Percentiles rank a stretch among this genome's conserved stretches.
phyloP scores from a whole-genome alignment of 768 basidiomycete species.

The Leucogyrophana mollusca region DNA sequence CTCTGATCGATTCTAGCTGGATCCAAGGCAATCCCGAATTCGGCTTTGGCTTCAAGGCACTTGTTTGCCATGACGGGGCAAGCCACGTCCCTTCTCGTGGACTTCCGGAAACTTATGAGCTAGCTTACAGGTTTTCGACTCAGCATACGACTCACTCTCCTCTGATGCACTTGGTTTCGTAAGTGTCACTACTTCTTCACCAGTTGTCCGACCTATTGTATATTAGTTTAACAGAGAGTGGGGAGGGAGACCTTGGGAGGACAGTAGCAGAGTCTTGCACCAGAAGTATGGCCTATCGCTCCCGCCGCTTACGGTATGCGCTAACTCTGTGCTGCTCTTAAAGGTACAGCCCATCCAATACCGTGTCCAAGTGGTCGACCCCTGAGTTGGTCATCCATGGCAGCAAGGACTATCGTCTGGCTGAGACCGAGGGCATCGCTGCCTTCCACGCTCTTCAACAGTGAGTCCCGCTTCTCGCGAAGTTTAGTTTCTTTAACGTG shows the following conservation, averaged over 20 bases:
- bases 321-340: neutral
- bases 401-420: conserved; percentile 78
- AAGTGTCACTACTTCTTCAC: conserved; percentile 19
- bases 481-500: neutral
- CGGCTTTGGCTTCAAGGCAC: conserved; percentile 80
- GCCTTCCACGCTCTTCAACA: conserved; percentile 78
- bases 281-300: conserved; percentile 39
- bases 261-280: conserved; percentile 46
- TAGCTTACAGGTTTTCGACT: conserved; percentile 56
- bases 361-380: conserved; percentile 73
- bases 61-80: conserved; percentile 88
- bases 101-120: neutral
- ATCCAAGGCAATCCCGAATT: conserved; percentile 86
- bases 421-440: conserved; percentile 76
- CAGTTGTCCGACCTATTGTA: neutral
- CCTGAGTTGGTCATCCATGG: conserved; percentile 80
- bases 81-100: neutral
- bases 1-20: conserved; percentile 50
- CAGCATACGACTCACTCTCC: conserved; percentile 67
- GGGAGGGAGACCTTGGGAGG: conserved; percentile 71
- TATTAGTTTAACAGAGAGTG: conserved; percentile 74
- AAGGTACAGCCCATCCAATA: conserved; percentile 72
- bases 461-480: conserved; percentile 39
- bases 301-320: neutral
- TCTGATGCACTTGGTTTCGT: conserved; percentile 88